Conservation (phyloP, 805 yeast species). For the Scheffersomyces lignosus region DNA sequence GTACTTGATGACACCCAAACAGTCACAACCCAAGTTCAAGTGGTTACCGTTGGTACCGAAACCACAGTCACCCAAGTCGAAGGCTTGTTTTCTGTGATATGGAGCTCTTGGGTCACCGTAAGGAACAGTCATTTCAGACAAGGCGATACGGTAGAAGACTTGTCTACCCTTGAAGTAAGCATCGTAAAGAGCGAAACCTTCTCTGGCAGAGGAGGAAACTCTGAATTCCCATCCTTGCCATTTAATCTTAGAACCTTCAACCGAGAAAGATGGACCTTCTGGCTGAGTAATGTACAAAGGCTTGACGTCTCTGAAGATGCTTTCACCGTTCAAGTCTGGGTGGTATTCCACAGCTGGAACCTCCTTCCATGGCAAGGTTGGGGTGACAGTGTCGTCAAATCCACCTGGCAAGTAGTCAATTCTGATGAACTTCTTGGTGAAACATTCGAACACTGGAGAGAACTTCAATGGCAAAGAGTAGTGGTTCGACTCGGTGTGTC, state of each 20-base stretch:
- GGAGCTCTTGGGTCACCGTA: constrained; percentile 86
- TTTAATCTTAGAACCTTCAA: constrained; percentile 57
- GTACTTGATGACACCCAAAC: constrained; percentile 77
- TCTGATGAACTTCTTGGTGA: constrained; percentile 60
- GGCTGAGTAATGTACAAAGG: constrained; percentile 73
- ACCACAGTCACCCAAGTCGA: constrained; percentile 84
- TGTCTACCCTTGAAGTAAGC: constrained; percentile 76
- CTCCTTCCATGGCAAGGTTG: constrained; percentile 61
- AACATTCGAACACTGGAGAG: constrained; percentile 69
- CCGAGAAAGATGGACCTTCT: constrained; percentile 72
- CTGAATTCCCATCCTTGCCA: constrained; percentile 89
- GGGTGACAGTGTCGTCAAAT: constrained; percentile 56
- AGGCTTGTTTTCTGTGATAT: constrained; percentile 82
- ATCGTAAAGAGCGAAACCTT: constrained; percentile 76
- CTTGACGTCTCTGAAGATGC: constrained; percentile 54
- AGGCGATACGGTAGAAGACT: constrained; percentile 66
- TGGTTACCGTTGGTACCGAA: constrained; percentile 73
- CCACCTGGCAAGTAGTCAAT: constrained; percentile 77
- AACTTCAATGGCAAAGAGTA: constrained; percentile 73
- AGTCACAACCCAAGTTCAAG: constrained; percentile 74
- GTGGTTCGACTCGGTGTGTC: constrained; percentile 71
- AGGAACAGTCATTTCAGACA: constrained; percentile 86
- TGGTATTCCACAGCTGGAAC: constrained; percentile 69
- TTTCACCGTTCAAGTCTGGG: constrained; percentile 64
- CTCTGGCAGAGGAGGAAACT: constrained; percentile 69